Evolutionary conservation across 371 early-diverging fungal genomes (phyloP).

Genomic region (Parasitella parasitica): DNA sequence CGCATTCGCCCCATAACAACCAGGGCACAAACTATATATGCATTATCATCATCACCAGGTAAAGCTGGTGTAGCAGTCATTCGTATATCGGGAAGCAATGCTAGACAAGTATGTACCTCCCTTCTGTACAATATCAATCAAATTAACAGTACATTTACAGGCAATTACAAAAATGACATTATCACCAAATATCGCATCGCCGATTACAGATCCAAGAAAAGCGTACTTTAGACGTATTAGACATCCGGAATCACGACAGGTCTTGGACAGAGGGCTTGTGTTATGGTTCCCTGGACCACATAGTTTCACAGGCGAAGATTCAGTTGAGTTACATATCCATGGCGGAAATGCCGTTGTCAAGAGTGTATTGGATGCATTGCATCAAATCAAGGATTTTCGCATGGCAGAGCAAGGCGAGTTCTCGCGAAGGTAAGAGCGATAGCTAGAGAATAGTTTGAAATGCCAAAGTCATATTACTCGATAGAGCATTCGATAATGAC

Average conservation of each 20-base stretch:
- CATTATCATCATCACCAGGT: constrained; percentile 73
- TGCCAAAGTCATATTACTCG: no score
- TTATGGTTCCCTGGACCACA: constrained; percentile 72
- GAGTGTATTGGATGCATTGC: constrained; percentile 60
- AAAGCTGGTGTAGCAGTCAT: constrained; percentile 83
- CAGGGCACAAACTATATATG: constrained; percentile 64
- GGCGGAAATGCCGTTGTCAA: constrained; percentile 75
- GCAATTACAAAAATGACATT: constrained; percentile 18
- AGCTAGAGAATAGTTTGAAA: no score
- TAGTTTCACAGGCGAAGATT: constrained; percentile 83
- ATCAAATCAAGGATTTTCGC: constrained; percentile 45
- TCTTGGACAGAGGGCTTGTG: constrained; percentile 64
- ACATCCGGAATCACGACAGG: constrained; percentile 49
- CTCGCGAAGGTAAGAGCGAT: constrained; percentile 57
- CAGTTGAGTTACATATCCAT: constrained; percentile 79
- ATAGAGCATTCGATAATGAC: constrained; percentile 75
- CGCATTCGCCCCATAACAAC: background rate
- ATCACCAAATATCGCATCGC: constrained; percentile 5
- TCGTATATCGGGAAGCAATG: constrained; percentile 69
- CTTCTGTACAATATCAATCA: background rate
- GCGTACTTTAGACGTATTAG: constrained; percentile 52
- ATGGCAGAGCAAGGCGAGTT: constrained; percentile 84
- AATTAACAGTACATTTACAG: background rate
- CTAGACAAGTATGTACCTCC: constrained; percentile 40
- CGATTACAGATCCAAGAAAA: constrained; percentile 40